These are phyloP conservation scores for Gnetum montanum DNA, from an alignment of 75 land plant species.

Conservation along the genomic window DNA sequence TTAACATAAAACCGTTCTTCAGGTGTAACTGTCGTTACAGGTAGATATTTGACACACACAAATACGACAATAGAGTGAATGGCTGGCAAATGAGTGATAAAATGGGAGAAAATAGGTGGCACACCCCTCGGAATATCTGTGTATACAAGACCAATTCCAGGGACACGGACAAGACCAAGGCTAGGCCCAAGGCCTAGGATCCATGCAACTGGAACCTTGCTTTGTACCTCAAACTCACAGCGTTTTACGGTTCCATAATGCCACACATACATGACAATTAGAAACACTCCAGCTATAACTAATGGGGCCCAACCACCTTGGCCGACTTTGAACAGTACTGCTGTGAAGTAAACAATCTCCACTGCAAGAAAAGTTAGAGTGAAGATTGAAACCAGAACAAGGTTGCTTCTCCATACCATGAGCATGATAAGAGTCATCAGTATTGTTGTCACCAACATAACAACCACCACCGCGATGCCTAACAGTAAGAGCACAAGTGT, in stretches of 20 bases:
- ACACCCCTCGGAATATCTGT: conserved; percentile 84
- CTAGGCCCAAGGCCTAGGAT: conserved; percentile 76
- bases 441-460: conserved; percentile 72
- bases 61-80: conserved; percentile 75
- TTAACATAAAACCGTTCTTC: conserved; percentile 67
- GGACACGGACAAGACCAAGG: conserved; percentile 82
- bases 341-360: conserved; percentile 66
- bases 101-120: conserved; percentile 80
- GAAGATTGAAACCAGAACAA: conserved; percentile 51
- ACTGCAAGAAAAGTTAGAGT: conserved; percentile 39
- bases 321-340: conserved; percentile 65
- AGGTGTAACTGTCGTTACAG: conserved; percentile 64
- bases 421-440: conserved; percentile 81
- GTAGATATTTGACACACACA: conserved; percentile 60
- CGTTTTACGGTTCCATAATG: conserved; percentile 73
- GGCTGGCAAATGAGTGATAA: conserved; percentile 72
- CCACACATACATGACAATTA: conserved; percentile 80
- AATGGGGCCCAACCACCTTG: conserved; percentile 94
- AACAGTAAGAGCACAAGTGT: conserved; percentile 11
- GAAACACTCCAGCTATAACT: conserved; percentile 63
- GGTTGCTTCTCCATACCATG: conserved; percentile 73
- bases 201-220: conserved; percentile 79
- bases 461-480: conserved; percentile 89
- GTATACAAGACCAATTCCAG: conserved; percentile 87
- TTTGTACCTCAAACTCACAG: conserved; percentile 72